These are phyloP conservation scores for Mollisiaceae sp. DNA, from an alignment of 2,329 filamentous ascomycete genomes.

Conservation along the genomic window DNA sequence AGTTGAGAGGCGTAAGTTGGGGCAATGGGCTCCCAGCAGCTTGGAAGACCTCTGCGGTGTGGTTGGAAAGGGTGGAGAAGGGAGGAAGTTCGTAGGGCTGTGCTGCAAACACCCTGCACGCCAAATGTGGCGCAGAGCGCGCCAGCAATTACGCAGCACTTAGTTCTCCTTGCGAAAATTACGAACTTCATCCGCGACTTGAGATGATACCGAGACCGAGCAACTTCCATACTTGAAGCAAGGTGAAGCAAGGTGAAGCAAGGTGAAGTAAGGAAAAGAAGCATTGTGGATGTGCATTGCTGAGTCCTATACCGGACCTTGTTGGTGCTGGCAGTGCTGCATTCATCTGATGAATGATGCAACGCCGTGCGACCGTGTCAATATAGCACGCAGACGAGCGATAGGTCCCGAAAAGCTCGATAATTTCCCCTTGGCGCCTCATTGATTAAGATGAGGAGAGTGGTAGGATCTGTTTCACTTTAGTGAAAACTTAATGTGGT, in stretches of 20 bases:
- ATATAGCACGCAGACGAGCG: not conserved
- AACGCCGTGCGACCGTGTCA: not conserved
- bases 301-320: no score
- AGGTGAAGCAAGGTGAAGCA: no score
- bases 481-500: not conserved
- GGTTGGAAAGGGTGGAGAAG: slow-evolving; percentile 12
- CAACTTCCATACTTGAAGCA: not conserved
- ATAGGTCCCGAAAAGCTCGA: not conserved
- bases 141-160: not conserved
- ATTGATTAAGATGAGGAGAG: not conserved
- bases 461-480: not conserved
- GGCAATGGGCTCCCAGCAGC: no score
- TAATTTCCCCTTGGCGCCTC: not conserved
- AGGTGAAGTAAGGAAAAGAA: not conserved
- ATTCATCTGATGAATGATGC: not conserved
- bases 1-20: no score
- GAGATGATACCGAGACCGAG: not conserved
- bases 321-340: no score
- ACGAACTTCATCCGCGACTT: not conserved
- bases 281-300: not conserved
- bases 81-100: slow-evolving; percentile 11
- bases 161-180: not conserved
- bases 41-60: not conserved
- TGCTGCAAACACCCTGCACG: slow-evolving; percentile 10
- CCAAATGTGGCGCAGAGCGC: slow-evolving; percentile 18